Evolutionary conservation across 192 early-diverging fungal genomes (phyloP).

Genomic region (Lobosporangium transversale): DNA sequence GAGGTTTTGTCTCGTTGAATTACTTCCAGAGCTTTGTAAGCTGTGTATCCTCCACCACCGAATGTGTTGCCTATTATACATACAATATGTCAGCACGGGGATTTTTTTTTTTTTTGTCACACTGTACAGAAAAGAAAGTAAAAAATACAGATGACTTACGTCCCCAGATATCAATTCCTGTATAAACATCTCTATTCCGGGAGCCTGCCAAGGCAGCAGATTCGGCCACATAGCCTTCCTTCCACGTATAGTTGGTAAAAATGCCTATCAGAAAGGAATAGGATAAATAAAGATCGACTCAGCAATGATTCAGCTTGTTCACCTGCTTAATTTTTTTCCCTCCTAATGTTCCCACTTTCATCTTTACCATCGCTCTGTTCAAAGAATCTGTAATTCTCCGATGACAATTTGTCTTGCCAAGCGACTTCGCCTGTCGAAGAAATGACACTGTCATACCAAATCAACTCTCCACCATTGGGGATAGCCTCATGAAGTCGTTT

Average conservation of each 20-base stretch:
- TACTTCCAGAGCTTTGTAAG: slow-evolving; percentile 60
- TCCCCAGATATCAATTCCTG: slow-evolving; percentile 77
- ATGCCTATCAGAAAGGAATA: slow-evolving; percentile 10
- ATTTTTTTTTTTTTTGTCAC: no score
- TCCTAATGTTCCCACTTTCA: no score
- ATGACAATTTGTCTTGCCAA: slow-evolving; percentile 69
- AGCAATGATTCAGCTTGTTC: no score
- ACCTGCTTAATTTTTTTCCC: no score
- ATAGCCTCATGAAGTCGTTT: slow-evolving; percentile 57
- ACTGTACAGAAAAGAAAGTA: neutral
- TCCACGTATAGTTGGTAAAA: slow-evolving; percentile 45
- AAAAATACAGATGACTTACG: slow-evolving; percentile 53
- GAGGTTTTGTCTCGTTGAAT: slow-evolving; percentile 56
- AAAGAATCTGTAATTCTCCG: slow-evolving; percentile 65
- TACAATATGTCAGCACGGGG: no score
- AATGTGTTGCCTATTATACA: slow-evolving; percentile 25
- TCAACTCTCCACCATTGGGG: slow-evolving; percentile 55
- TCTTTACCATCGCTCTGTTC: slow-evolving; percentile 59
- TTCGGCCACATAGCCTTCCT: slow-evolving; percentile 29
- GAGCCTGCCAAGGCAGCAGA: slow-evolving; percentile 49
- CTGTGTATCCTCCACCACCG: slow-evolving; percentile 27
- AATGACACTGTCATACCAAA: slow-evolving; percentile 75
- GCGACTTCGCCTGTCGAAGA: slow-evolving; percentile 43
- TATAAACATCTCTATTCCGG: slow-evolving; percentile 60
- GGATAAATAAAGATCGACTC: neutral